Percentiles rank a stretch among this genome's conserved stretches.
These are phyloP conservation scores for Boletus rubroflammeus DNA, from an alignment of 768 basidiomycete species.

Conservation along the genomic window DNA sequence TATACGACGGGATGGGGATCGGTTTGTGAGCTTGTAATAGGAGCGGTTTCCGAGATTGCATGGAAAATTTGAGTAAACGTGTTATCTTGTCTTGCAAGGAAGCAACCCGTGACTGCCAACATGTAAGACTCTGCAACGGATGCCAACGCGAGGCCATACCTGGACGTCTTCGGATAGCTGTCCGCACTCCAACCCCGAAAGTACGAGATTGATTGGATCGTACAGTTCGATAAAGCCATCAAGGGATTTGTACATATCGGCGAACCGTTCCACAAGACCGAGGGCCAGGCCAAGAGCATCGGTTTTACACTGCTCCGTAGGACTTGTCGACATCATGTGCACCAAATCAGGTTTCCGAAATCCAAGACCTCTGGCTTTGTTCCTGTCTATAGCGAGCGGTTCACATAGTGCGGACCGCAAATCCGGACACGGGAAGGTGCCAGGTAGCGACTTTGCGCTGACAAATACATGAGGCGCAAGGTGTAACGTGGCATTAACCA, in stretches of 20 bases:
- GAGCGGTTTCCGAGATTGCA: conserved; percentile 72
- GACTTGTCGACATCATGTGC: conserved; percentile 35
- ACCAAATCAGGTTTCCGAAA: conserved; percentile 47
- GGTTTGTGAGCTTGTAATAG: conserved; percentile 90
- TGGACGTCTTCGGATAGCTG: conserved; percentile 49
- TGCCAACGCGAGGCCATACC: conserved; percentile 37
- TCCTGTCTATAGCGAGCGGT: conserved; percentile 36
- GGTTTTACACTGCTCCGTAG: conserved; percentile 61
- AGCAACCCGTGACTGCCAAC: conserved; percentile 43
- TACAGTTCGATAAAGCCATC: conserved; percentile 87
- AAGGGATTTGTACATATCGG: conserved; percentile 72
- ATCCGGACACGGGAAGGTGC: conserved; percentile 69
- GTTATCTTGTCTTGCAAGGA: conserved; percentile 47
- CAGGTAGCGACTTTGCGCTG: conserved; percentile 51
- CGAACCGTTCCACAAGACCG: conserved; percentile 60
- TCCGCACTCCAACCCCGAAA: conserved; percentile 49
- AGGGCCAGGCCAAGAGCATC: conserved; percentile 65
- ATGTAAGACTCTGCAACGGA: conserved; percentile 9
- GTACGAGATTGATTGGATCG: conserved; percentile 56
- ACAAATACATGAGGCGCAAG: conserved; percentile 63
- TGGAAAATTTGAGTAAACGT: conserved; percentile 70
- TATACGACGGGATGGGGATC: conserved; percentile 89
- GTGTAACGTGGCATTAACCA: conserved; percentile 65
- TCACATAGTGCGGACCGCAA: conserved; percentile 49
- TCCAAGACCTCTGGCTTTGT: conserved; percentile 39